A percentile compares a stretch with the other conserved stretches of the same genome.
These are phyloP conservation scores for Penicillium odoratum DNA, from an alignment of 495 filamentous ascomycete species.

Conservation along the genomic window DNA sequence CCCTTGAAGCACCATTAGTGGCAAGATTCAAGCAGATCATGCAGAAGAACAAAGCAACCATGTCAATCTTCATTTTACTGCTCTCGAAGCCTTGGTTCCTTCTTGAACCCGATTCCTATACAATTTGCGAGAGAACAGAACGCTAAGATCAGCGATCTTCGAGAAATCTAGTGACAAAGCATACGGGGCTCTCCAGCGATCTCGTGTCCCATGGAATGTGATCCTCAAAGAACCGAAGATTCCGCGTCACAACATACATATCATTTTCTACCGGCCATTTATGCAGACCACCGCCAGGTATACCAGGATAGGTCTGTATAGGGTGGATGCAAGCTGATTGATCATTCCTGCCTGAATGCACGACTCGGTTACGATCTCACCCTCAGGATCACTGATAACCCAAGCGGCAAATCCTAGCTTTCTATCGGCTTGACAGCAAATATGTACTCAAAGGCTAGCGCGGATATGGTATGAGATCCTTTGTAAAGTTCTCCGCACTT, in stretches of 20 bases:
- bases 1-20: not conserved
- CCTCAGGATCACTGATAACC: constrained; percentile 17
- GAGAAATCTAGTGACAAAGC: constrained; percentile 17
- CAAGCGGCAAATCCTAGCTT: constrained; percentile 9
- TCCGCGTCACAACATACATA: constrained; percentile 29
- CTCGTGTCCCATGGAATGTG: constrained; percentile 43
- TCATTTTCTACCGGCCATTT: constrained; percentile 39
- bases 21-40: not conserved
- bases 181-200: constrained; percentile 19
- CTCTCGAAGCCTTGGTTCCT: constrained; percentile 34
- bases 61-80: not conserved
- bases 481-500: constrained; percentile 18
- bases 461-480: constrained; percentile 8
- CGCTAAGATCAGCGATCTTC: constrained; percentile 13
- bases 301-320: constrained; percentile 16
- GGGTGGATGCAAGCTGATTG: not conserved
- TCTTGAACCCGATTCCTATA: constrained; percentile 50
- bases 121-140: constrained; percentile 24
- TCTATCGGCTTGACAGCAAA: constrained; percentile 18
- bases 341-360: not conserved
- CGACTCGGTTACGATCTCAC: not conserved
- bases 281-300: constrained; percentile 37
- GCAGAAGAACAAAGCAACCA: not conserved
- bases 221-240: constrained; percentile 39
- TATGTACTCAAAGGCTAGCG: constrained; percentile 24